Evolutionary conservation across 2,329 filamentous ascomycete species (phyloP).

Genomic region (Cercospora zeina): DNA sequence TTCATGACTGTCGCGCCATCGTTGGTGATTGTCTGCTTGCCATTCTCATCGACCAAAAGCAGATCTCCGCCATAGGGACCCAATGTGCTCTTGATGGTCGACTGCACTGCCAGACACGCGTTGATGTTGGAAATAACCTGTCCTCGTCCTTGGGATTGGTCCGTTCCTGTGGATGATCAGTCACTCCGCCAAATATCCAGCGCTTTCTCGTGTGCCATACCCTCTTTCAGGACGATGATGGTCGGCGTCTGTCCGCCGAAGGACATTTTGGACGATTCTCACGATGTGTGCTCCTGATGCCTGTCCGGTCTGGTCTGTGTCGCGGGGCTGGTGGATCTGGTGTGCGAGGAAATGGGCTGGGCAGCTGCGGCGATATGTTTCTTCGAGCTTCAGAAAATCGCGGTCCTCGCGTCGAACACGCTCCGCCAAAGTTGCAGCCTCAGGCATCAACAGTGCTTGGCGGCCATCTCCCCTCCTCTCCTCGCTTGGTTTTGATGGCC

Average conservation of each 20-base stretch:
- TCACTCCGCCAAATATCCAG: background rate
- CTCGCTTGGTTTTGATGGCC: background rate
- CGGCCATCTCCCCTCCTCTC: background rate
- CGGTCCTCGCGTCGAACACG: constrained; percentile 14
- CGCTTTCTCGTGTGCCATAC: constrained; percentile 53
- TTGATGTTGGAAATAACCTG: constrained; percentile 98
- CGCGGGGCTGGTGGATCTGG: background rate
- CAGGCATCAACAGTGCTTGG: background rate
- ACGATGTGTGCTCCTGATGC: background rate
- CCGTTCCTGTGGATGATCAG: constrained; percentile 68
- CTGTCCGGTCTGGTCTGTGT: background rate
- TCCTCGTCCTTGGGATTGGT: constrained; percentile 93
- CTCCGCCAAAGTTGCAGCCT: background rate
- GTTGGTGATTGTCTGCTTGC: constrained; percentile 96
- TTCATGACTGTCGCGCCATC: constrained; percentile 99
- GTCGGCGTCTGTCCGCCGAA: constrained; percentile 97
- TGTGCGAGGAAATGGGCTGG: background rate
- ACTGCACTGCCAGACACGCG: constrained; percentile 92
- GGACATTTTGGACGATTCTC: constrained; percentile 64
- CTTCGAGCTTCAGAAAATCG: constrained; percentile 16
- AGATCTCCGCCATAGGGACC: constrained; percentile 96
- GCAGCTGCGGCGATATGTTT: constrained; percentile 10
- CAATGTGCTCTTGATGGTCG: constrained; percentile 91
- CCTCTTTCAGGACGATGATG: constrained; percentile 97
- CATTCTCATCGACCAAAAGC: constrained; percentile 93